phyloP scores from a whole-genome alignment of 2,329 filamentous ascomycete species.

The Claviceps monticola region DNA sequence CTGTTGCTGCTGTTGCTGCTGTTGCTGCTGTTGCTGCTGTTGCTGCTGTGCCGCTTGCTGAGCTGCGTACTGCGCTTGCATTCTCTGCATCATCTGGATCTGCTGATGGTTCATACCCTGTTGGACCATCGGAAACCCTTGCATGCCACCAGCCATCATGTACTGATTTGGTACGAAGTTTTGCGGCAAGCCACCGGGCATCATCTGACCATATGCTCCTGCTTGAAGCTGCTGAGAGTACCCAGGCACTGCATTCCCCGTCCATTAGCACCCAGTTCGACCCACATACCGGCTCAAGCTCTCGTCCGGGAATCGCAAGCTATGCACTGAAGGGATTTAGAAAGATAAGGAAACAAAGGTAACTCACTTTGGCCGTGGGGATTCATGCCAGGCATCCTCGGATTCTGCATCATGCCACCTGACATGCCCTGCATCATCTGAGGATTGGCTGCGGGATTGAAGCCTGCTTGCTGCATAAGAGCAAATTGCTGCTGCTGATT shows the following conservation, averaged over 20 bases:
- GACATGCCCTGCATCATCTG: slow-evolving; percentile 42
- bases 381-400: slow-evolving; percentile 44
- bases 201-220: slow-evolving; percentile 40
- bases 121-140: slow-evolving; percentile 42
- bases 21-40: slow-evolving; percentile 16
- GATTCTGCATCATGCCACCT: slow-evolving; percentile 50
- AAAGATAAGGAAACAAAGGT: neutral
- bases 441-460: slow-evolving; percentile 35
- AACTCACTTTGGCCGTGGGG: slow-evolving; percentile 47
- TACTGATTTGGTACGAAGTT: slow-evolving; percentile 32
- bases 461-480: slow-evolving; percentile 37
- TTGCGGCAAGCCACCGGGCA: slow-evolving; percentile 35
- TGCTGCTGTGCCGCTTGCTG: slow-evolving; percentile 14
- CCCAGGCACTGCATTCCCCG: slow-evolving; percentile 32
- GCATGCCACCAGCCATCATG: slow-evolving; percentile 41
- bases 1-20: slow-evolving; percentile 18
- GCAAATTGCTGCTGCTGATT: slow-evolving; percentile 41
- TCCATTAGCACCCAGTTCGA: slow-evolving; percentile 6
- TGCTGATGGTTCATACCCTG: slow-evolving; percentile 34
- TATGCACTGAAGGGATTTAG: neutral
- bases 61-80: slow-evolving; percentile 15
- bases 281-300: no score
- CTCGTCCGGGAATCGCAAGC: no score
- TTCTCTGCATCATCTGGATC: slow-evolving; percentile 31
- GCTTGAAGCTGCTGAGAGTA: slow-evolving; percentile 44